Base-by-base conservation (phyloP, 495 filamentous ascomycete species). In the Terfezia claveryi region DNA sequence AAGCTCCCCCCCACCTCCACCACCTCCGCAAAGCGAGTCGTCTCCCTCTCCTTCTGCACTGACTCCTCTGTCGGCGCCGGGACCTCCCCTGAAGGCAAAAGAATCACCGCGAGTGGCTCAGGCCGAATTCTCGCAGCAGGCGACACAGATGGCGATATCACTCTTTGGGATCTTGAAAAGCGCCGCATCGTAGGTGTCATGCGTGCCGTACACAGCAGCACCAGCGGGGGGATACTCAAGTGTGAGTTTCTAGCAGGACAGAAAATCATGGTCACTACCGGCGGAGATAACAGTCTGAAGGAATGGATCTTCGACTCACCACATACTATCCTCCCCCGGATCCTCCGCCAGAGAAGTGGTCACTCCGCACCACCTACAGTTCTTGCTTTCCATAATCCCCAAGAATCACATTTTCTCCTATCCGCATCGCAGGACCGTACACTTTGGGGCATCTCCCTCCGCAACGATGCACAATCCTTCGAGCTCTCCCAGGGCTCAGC, bases 381-480 rank as follows among this genome's bases (percentile, higher is more conserved):
- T 37, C 70, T 99, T 16, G 72, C 78, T 44, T 96, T 95, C 67
- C 66, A 94, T 51, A 56, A 58, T 10, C 89, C 92, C 8, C 72
- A 83, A 2, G 78, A 85, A 51, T 85, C 89, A 5, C 96, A 99
- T 68, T 99, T 93, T 88, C 71, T 99, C 27, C 73, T 99, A 50
- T 94, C 85, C 62, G 85, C 82, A 54, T 86, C 85, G 52, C 74
- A 78, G 62, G 91, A 96, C 65, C 74, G 85, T 57, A 92, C 85
- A 68, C 71, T 96, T 11, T 94, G 92, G 88, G 88, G 82, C 14
- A 89, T 91, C 75, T 95, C 88, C 73, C 68, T 96, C 58, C 82
- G 92, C 38, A 82, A 86, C 56, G 91, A 99, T 66, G 88, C 87
- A 37, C 92, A 96, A 67, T 92, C 84, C 61, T 79, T 85, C 6